Percentiles rank a stretch among this genome's conserved stretches.
Conservation (phyloP, 1,284 basidiomycete genomes). For the Thecaphora frezii region DNA sequence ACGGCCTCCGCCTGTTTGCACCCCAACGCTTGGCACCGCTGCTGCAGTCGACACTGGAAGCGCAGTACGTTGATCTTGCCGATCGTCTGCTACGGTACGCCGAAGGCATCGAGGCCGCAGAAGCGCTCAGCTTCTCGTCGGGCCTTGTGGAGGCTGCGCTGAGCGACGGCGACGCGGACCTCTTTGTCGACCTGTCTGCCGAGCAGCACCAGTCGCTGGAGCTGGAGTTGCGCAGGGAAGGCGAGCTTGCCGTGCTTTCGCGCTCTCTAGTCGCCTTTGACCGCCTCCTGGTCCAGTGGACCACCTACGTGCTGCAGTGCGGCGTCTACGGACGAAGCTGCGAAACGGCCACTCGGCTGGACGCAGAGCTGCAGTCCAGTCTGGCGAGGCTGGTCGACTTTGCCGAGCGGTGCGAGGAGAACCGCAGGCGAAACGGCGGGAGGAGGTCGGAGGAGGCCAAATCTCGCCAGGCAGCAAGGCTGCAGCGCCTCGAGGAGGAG, state of each 20-base stretch:
- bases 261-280: conserved; percentile 15
- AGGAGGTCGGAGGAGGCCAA: not conserved
- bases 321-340: conserved; percentile 7
- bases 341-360: not conserved
- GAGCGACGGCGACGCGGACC: not conserved
- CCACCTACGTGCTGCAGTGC: conserved; percentile 4
- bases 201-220: conserved; percentile 5
- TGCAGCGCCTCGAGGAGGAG: not conserved
- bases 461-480: not conserved
- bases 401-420: not conserved
- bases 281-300: conserved; percentile 15
- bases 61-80: conserved; percentile 3
- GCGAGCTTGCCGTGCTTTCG: conserved; percentile 7
- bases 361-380: not conserved
- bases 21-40: not conserved
- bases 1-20: conserved; percentile 20
- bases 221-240: conserved; percentile 4
- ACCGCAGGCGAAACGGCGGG: not conserved
- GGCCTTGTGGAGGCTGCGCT: too few relatives aligned
- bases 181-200: not conserved
- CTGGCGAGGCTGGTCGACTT: not conserved
- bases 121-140: too few relatives aligned
- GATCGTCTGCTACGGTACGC: conserved; percentile 2
- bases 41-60: conserved; percentile 3
- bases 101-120: not conserved